Evolutionary conservation across 306 rosid genomes (phyloP), one percentile per base, ranked within the genome.

Genomic region (Acmispon strigosus): DNA sequence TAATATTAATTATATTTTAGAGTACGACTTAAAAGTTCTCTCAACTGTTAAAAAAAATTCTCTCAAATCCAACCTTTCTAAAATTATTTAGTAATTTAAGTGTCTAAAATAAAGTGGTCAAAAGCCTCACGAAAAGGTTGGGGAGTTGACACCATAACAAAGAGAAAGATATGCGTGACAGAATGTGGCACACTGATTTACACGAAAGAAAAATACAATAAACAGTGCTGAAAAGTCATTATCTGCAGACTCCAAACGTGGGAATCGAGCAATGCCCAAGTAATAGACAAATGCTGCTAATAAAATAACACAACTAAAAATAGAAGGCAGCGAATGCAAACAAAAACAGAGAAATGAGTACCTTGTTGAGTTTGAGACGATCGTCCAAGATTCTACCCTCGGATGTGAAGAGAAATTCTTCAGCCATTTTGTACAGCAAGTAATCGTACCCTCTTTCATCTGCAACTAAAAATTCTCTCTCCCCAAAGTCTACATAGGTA

Each of bases 281-380:
- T n/a, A n/a, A n/a, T n/a, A 22, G 2, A 22, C 2, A 22, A 1
- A 22, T 22, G 2, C 1, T 1, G 2, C 34, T 27, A 27, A 14
- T 13, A 45, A 44, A 41, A n/a, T 36, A 42, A 22, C 6, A 42
- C 55, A 48, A 37, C 51, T 58, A 24, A 50, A 76, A 83, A 69
- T 32, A 19, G 52, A 79, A 57, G 64, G 51, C 66, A 59, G 61
- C 60, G 1, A 53, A 50, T 36, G 78, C 83, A 82, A 80, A 76
- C 74, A 73, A 71, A 5, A 29, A 56, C 16, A 43, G 22, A 42
- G 13, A 69, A 5, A 39, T 8, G 4, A 49, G 52, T 88, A 92
- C 98, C 96, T 90, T 87, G 49, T 94, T 87, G 66, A 94, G 88
- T 84, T 87, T 84, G 88, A 94, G 95, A 71, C 97, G 97, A 62